A percentile compares a stretch with the other conserved stretches of the same genome.
These are phyloP conservation scores for Sherardia arvensis DNA, from an alignment of 257 asterid species.

Conservation along the genomic window DNA sequence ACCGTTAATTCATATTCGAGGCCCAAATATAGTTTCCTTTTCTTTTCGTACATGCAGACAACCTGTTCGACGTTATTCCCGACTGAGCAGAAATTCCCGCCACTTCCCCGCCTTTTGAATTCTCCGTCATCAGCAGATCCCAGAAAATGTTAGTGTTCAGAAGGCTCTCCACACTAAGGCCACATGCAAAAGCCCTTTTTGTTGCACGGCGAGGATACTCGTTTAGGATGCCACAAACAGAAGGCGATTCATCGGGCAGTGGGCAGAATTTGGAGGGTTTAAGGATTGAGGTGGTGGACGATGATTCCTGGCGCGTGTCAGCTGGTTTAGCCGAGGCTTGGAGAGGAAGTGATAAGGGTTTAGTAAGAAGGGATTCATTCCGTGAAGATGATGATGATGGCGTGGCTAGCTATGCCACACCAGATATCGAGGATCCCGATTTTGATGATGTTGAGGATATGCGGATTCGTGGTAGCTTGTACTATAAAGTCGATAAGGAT, in stretches of 20 bases:
- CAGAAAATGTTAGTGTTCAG: constrained; percentile 2
- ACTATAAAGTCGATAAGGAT: constrained; percentile 67
- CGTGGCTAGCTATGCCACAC: constrained; percentile 13
- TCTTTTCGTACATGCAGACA: neutral
- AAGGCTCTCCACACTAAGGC: neutral
- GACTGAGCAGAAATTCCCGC: neutral
- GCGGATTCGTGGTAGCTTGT: constrained; percentile 66
- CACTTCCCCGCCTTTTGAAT: neutral
- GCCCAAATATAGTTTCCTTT: no score
- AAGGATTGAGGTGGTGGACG: constrained; percentile 51
- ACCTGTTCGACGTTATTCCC: constrained; percentile 7
- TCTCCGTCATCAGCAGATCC: neutral
- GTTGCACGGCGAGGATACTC: neutral
- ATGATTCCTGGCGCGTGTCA: constrained; percentile 58
- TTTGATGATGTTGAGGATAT: constrained; percentile 66
- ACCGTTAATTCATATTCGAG: no score
- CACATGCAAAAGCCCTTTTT: neutral
- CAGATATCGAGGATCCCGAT: constrained; percentile 27
- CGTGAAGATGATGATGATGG: constrained; percentile 13
- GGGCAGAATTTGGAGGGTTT: constrained; percentile 23
- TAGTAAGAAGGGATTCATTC: constrained; percentile 7
- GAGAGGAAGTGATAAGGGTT: constrained; percentile 25
- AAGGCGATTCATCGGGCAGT: constrained; percentile 1
- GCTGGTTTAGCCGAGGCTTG: constrained; percentile 58
- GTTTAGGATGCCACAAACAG: neutral